Evolutionary conservation across 2,329 filamentous ascomycete genomes (phyloP), one percentile per base, ranked within the genome.

Genomic region (Aspergillus sp.): DNA sequence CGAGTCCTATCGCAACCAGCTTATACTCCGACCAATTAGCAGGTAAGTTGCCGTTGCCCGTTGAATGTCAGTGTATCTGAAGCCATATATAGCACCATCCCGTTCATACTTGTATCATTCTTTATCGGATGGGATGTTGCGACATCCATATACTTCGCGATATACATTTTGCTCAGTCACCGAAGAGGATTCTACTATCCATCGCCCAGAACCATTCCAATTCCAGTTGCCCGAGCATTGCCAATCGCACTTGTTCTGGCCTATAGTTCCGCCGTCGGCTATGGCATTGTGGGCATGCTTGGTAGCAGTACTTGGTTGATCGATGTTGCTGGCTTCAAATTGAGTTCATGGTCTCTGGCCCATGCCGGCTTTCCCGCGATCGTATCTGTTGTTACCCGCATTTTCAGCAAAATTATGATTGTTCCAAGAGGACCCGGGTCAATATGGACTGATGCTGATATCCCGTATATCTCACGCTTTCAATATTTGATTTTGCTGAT

Each of bases 161-260:
- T 47, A 7, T 42, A 48, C 42, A 49, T 52, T n/a, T 29, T 29
- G 26, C 27, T 29, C 6, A 52, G 48, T 19, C 39, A 27, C 8
- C 9, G 3, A 9, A n/a, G 40, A 19, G 29, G 19, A 9, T 52
- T 52, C 12, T 52, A 52, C 36, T 52, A 50, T 33, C 51, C 51
- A 1, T 29, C 32, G 2, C 51, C 48, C 1, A 39, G 51, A 30
- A 42, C 46, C 9, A 45, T 52, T 28, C 12, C 47, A 30, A 9
- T 36, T 6, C 35, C 27, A n/a, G 42, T 42, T 12, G 46, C 46
- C 9, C 42, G 41, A 32, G 19, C 39, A 26, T 44, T 52, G 7
- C 46, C 48, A 10, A 29, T 42, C 2, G 39, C 12, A 8, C 29
- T 52, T 3, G n/a, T 51, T 12, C 8, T 47, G 9, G 34, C 44